These are phyloP conservation scores for Massariosphaeria phaeospora DNA, from an alignment of 495 filamentous ascomycete genomes.

Conservation along the genomic window DNA sequence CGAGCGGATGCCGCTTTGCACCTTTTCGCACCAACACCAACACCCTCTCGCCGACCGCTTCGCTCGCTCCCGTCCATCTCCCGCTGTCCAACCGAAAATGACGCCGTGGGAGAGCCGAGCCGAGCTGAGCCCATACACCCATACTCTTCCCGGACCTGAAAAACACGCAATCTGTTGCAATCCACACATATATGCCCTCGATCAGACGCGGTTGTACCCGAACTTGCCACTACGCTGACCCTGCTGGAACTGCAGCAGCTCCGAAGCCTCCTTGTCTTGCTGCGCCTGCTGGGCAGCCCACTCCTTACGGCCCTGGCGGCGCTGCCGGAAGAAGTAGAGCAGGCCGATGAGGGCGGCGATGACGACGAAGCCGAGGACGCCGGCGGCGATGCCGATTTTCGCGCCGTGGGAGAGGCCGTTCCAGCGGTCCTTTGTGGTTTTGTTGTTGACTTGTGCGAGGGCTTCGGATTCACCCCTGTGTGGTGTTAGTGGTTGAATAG, in stretches of 20 bases:
- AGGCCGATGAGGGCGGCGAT: slow-evolving; percentile 47
- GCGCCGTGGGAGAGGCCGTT: slow-evolving; percentile 48
- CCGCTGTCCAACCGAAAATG: too few relatives aligned
- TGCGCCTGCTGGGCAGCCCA: slow-evolving; percentile 52
- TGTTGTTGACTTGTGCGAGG: slow-evolving; percentile 27
- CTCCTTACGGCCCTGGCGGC: slow-evolving; percentile 60
- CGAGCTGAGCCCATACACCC: too few relatives aligned
- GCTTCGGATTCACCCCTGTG: slow-evolving; percentile 61
- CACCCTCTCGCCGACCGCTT: too few relatives aligned
- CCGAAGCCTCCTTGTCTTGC: slow-evolving; percentile 56
- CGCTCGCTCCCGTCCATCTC: too few relatives aligned
- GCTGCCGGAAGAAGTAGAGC: slow-evolving; percentile 63
- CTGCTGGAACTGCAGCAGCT: slow-evolving; percentile 54
- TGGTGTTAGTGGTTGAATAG: slow-evolving; percentile 15
- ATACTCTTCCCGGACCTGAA: too few relatives aligned
- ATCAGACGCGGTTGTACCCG: slow-evolving; percentile 11
- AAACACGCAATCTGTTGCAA: too few relatives aligned
- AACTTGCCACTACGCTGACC: neutral
- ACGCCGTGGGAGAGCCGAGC: too few relatives aligned
- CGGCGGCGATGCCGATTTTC: slow-evolving; percentile 57
- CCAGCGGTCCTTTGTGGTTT: slow-evolving; percentile 36
- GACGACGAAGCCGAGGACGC: slow-evolving; percentile 49
- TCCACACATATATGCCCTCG: too few relatives aligned
- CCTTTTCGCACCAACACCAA: too few relatives aligned
- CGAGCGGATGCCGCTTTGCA: too few relatives aligned